Evolutionary conservation across 129 eudicot genomes (phyloP), one percentile per base, ranked within the genome.

Genomic region (Tanacetum coccineum): DNA sequence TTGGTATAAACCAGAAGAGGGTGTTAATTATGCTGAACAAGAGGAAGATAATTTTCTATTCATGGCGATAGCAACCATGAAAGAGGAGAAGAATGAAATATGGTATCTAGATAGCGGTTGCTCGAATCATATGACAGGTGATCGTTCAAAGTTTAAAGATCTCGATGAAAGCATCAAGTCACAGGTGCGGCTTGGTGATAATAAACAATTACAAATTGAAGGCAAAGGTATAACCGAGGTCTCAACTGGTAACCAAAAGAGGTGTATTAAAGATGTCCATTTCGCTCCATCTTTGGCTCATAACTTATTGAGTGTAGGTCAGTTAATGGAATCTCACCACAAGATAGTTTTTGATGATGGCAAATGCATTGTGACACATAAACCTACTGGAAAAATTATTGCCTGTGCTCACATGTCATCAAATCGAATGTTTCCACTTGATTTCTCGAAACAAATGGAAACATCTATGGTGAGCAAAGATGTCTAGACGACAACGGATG

Each of bases 51-150:
- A 68, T 22, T 68, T 26, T 18, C 13, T 68, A 11, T 54, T 54
- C 51, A 68, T 68, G 73, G n/a, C 66, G 10, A 13, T 45, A 14
- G 0, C 6, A 2, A 25, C 47, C 3, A 4, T 6, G 0, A 9
- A 22, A 39, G 64, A 19, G 6, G 64, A 68, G 13, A 55, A 68
- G 21, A 45, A 44, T 8, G 64, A 42, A 6, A 28, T 28, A 36
- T 50, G 71, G 70, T 47, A 66, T 25, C 15, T 25, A 3, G 64
- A 68, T 17, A 68, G 63, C 18, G 64, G 53, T 0, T 68, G 73
- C 39, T 51, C 51, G 25, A 15, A 20, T 36, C 49, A 32, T 15
- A 54, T 50, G 73, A 50, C 15, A 36, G 25, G 25, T 22, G 53
- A 46, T 46, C 13, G 50, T 3, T 46, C 50, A 9, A 46, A 46